Evolutionary conservation across 2,329 filamentous ascomycete species (phyloP), one percentile per base, ranked within the genome.

Genomic region (Venturia effusa): DNA sequence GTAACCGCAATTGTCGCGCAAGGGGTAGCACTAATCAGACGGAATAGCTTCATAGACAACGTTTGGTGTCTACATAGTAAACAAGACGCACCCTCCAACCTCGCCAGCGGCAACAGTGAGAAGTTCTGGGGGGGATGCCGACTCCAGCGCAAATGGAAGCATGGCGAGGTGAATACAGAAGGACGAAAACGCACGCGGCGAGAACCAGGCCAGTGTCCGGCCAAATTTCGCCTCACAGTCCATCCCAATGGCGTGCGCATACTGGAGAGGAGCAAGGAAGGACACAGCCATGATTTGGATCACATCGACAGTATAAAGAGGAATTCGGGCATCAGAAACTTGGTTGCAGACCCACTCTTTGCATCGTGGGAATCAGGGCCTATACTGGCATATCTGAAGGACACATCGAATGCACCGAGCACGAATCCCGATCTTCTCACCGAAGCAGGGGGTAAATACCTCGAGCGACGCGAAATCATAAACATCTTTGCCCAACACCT

Each of bases 11-110:
- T 62, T 54, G 32, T 54, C 45, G 22, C 27, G 22, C 22, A 32
- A 41, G 43, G 24, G 4, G 37, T 24, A 13, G 15, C 43, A 19
- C 61, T 63, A 22, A 63, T 32, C 8, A 30, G 11, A 63, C 11
- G 34, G 13, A 22, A 30, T 24, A 64, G 62, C 17, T 64, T 64
- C 64, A 66, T 70, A 39, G 68, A 70, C 55, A 69, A 70, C 61
- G 64, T 69, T 22, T 69, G 67, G 68, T 69, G 67, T 55, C n/a
- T 67, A 24, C 67, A 69, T 45, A 66, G 67, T 57, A 66, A 65
- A 41, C 64, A 34, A 17, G 62, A 64, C 37, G 62, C 51, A 11
- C 61, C n/a, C n/a, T 64, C 22, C 62, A 61, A 30, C 24, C 65
- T 17, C 37, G 61, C 41, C 30, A 19, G 67, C 64, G 22, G 67